These are phyloP conservation scores for Zygosaccharomyces sapae DNA, from an alignment of 1,139 yeast species.

Conservation along the genomic window DNA sequence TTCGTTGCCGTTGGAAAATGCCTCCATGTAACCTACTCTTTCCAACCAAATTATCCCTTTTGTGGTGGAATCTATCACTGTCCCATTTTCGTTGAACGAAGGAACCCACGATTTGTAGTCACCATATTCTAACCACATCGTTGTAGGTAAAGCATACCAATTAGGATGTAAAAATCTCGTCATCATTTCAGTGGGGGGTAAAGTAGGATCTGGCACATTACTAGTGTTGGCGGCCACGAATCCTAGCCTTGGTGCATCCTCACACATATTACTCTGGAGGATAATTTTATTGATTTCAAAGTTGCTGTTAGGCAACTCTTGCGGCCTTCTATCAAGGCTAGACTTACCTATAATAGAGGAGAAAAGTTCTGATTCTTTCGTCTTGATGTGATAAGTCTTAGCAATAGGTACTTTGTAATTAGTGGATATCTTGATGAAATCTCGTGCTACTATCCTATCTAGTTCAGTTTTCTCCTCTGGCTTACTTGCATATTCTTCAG, in stretches of 20 bases:
- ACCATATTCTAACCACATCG: conserved; percentile 75
- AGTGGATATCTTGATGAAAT: conserved; percentile 63
- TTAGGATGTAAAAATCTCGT: conserved; percentile 78
- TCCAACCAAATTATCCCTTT: conserved; percentile 76
- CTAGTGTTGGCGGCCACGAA: conserved; percentile 38
- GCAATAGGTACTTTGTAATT: conserved; percentile 57
- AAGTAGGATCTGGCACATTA: conserved; percentile 58
- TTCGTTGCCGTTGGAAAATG: conserved; percentile 38
- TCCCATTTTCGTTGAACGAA: conserved; percentile 60
- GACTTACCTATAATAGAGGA: conserved; percentile 44
- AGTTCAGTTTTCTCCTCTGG: conserved; percentile 30
- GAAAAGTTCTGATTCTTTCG: conserved; percentile 42
- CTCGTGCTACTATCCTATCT: conserved; percentile 43
- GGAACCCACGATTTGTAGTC: conserved; percentile 77
- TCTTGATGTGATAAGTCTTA: conserved; percentile 54
- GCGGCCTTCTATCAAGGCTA: conserved; percentile 31
- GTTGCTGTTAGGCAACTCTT: conserved; percentile 33
- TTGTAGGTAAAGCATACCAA: conserved; percentile 76
- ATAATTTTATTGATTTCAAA: conserved; percentile 34
- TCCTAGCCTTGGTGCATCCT: conserved; percentile 36
- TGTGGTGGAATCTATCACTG: conserved; percentile 59
- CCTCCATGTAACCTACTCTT: conserved; percentile 57
- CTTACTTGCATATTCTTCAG: conserved; percentile 16
- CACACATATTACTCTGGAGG: conserved; percentile 35
- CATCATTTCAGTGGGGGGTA: conserved; percentile 63